These are phyloP conservation scores for Gracilariopsis chorda DNA, from an alignment of 23 red algal genomes.

Conservation along the genomic window DNA sequence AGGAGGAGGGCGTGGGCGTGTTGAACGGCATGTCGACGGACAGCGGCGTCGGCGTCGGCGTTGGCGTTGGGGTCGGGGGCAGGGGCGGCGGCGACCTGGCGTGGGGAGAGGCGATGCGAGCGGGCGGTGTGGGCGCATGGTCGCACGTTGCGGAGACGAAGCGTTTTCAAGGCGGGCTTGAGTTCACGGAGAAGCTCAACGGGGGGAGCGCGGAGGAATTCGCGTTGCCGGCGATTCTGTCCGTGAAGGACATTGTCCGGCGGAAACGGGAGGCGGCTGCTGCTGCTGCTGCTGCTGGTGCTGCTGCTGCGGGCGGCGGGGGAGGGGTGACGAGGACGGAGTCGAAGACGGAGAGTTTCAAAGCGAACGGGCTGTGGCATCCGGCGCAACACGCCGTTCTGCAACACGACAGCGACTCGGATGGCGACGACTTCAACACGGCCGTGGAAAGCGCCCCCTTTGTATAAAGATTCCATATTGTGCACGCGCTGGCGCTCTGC, in stretches of 20 bases:
- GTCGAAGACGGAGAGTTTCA: too few relatives aligned
- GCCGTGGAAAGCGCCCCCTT: background rate
- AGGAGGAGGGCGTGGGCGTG: background rate
- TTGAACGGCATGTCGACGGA: conserved; percentile 31
- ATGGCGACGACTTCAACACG: background rate
- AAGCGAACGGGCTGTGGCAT: too few relatives aligned
- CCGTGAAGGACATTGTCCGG: conserved; percentile 53
- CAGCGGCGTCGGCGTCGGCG: too few relatives aligned
- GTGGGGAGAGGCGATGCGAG: background rate
- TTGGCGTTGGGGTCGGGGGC: too few relatives aligned
- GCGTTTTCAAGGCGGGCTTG: conserved; percentile 10
- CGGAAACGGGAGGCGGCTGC: conserved; percentile 17
- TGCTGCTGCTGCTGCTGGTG: background rate
- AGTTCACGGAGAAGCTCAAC: conserved; percentile 38
- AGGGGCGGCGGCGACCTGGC: background rate
- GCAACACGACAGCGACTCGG: background rate
- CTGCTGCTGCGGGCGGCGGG: background rate
- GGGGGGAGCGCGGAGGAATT: conserved; percentile 27
- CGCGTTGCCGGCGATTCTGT: conserved; percentile 51
- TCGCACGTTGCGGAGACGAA: background rate
- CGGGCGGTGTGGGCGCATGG: background rate
- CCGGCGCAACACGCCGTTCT: background rate
- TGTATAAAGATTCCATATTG: too few relatives aligned
- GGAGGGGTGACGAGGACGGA: too few relatives aligned
- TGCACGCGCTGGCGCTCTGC: background rate